Percentiles rank a stretch among this genome's conserved stretches.
Conservation (phyloP, 345 rosid genomes). For the Hibiscus syriacus region DNA sequence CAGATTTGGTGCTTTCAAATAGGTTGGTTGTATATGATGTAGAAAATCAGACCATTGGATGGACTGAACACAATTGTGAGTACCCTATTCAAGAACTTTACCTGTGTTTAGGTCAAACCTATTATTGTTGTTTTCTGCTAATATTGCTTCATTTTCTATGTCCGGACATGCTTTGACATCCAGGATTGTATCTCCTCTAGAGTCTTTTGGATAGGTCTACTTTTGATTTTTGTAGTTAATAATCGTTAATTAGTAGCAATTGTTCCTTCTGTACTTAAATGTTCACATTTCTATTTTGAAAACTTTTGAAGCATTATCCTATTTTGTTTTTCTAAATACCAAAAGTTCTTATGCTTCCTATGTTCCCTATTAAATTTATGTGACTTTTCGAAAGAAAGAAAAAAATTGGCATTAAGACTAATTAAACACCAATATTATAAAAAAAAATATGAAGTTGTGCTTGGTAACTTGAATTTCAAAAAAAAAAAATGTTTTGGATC, state of each 20-base stretch:
- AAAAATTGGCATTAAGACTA: background rate
- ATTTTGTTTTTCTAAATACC: background rate
- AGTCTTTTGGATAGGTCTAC: background rate
- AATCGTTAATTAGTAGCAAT: too few relatives aligned
- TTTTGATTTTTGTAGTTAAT: background rate
- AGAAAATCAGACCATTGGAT: slow-evolving; percentile 68
- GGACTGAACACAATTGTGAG: slow-evolving; percentile 88
- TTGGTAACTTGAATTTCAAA: background rate
- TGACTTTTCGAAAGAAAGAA: background rate
- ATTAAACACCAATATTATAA: background rate
- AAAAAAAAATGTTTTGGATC: background rate
- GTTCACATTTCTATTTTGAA: background rate
- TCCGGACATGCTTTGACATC: background rate
- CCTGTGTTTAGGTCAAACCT: background rate
- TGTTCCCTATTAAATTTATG: background rate
- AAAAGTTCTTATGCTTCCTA: background rate
- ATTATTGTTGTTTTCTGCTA: background rate
- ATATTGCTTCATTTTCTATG: background rate
- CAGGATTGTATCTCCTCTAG: background rate
- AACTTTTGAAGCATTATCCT: background rate
- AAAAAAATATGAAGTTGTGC: background rate
- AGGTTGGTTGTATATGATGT: slow-evolving; percentile 76
- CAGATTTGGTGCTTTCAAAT: slow-evolving; percentile 82
- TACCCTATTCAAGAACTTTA: slow-evolving; percentile 7
- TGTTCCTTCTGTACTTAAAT: background rate